Percentiles rank a stretch among this genome's conserved stretches.
Evolutionary conservation across 1,284 basidiomycete genomes (phyloP).

Genomic region (Rhodotorula sp.): DNA sequence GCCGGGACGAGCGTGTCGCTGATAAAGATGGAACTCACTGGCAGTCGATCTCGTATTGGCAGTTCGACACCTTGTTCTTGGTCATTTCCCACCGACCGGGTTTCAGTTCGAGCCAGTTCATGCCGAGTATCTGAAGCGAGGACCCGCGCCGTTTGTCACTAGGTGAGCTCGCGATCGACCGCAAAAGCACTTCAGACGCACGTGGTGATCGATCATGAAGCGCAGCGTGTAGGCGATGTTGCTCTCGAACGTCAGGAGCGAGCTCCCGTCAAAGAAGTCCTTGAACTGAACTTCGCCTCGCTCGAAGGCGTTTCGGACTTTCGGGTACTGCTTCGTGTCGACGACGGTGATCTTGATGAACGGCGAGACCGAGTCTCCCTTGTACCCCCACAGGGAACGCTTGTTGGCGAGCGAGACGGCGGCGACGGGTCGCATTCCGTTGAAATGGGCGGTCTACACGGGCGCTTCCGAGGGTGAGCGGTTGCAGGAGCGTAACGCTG

Average conservation of each 20-base stretch:
- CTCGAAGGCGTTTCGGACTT: slow-evolving; percentile 90
- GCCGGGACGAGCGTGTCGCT: not conserved
- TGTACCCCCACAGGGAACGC: slow-evolving; percentile 79
- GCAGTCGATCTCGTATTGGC: slow-evolving; percentile 79
- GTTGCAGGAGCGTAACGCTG: no score
- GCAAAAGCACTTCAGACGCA: not conserved
- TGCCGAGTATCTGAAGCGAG: slow-evolving; percentile 73
- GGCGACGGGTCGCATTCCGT: slow-evolving; percentile 40
- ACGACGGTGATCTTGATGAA: slow-evolving; percentile 79
- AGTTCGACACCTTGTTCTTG: slow-evolving; percentile 59
- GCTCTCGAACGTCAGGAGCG: slow-evolving; percentile 77
- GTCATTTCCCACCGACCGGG: slow-evolving; percentile 69
- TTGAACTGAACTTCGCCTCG: slow-evolving; percentile 70
- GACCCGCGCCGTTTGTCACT: not conserved
- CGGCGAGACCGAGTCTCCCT: slow-evolving; percentile 69
- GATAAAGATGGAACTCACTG: slow-evolving; percentile 55
- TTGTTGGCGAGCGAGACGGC: slow-evolving; percentile 58
- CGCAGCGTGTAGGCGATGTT: slow-evolving; percentile 83
- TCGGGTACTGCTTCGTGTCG: slow-evolving; percentile 72
- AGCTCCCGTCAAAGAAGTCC: slow-evolving; percentile 60
- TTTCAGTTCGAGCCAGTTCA: slow-evolving; percentile 95
- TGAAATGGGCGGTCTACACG: slow-evolving; percentile 34
- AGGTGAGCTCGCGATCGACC: no score
- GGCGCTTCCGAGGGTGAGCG: no score
- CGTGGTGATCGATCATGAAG: slow-evolving; percentile 89